Evolutionary conservation across 2,329 filamentous ascomycete species (phyloP), one percentile per base, ranked within the genome.

Genomic region (Elsinoe necatrix): DNA sequence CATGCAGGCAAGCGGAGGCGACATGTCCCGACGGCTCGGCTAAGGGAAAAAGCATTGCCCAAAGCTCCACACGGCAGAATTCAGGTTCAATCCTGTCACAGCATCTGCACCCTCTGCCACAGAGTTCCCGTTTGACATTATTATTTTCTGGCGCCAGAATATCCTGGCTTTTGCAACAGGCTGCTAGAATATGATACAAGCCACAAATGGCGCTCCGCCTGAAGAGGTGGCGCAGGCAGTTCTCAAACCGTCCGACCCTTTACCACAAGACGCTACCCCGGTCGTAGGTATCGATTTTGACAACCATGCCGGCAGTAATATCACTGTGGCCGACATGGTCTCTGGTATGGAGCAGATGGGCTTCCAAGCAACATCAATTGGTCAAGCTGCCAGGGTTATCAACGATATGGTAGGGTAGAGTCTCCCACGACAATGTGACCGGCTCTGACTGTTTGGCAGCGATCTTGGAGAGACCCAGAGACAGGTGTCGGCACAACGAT

Each of bases 201-300:
- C 21, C 12, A 34, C 57, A 29, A 72, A 75, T 64, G 68, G 68
- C 54, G 61, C 62, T 29, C 73, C 73, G 48, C 76, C 76, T 12
- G 62, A 69, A 6, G 70, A 67, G 62, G 76, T 75, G 61, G 88
- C 84, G 48, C 83, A 87, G 69, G 92, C 92, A 27, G 92, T 97
- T 47, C 78, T 97, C 54, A 86, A 92, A 63, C 79, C 85, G 51
- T 96, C 92, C 1, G 85, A 87, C 57, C 86, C 88, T 56, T 84
- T 95, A 69, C 88, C 92, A 14, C 79, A 84, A 56, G 85, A 80
- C 47, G 82, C 88, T n/a, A 83, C 85, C 63, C 81, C 88, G 68
- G 92, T 98, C 34, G 82, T 87, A 68, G 93, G 95, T 65, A 81
- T 97, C 60, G 92, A 98, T 69, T 98, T 97, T 74, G 86, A 96